A percentile compares a stretch with the other conserved stretches of the same genome.
These are phyloP conservation scores for Aspergillus eucalypticola DNA, from an alignment of 2,329 filamentous ascomycete genomes.

Conservation along the genomic window DNA sequence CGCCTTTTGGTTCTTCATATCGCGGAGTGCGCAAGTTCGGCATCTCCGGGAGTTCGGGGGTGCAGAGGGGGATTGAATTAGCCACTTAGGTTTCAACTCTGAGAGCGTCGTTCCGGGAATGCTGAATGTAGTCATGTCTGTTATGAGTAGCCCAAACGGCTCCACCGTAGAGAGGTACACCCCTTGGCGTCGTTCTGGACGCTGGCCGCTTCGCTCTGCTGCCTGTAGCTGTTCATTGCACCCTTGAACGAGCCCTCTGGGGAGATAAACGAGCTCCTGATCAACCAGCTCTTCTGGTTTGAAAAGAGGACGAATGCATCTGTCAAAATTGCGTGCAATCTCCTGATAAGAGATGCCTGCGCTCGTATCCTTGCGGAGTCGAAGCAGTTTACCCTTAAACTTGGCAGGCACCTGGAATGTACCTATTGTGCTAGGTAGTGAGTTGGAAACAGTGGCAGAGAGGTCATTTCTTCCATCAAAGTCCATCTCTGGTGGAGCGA, in stretches of 20 bases:
- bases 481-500: conserved; percentile 30
- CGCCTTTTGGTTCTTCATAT: conserved; percentile 47
- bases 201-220: conserved; percentile 45
- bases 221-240: conserved; percentile 57
- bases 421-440: conserved; percentile 20
- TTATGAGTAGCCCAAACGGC: conserved; percentile 66
- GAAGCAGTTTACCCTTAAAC: conserved; percentile 54
- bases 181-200: conserved; percentile 53
- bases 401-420: conserved; percentile 20
- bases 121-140: conserved; percentile 64
- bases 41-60: conserved; percentile 65
- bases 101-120: conserved; percentile 48
- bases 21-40: conserved; percentile 69
- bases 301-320: conserved; percentile 57
- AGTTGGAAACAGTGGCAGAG: conserved; percentile 14
- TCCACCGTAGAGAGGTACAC: conserved; percentile 58
- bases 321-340: conserved; percentile 42
- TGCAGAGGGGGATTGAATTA: conserved; percentile 72
- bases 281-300: conserved; percentile 55
- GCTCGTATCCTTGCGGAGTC: conserved; percentile 60
- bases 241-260: conserved; percentile 44
- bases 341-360: conserved; percentile 55
- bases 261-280: conserved; percentile 56
- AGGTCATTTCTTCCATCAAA: conserved; percentile 29
- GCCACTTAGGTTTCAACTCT: conserved; percentile 86